Conservation (phyloP, 2,329 filamentous ascomycete genomes). For the Claviceps purpurea region DNA sequence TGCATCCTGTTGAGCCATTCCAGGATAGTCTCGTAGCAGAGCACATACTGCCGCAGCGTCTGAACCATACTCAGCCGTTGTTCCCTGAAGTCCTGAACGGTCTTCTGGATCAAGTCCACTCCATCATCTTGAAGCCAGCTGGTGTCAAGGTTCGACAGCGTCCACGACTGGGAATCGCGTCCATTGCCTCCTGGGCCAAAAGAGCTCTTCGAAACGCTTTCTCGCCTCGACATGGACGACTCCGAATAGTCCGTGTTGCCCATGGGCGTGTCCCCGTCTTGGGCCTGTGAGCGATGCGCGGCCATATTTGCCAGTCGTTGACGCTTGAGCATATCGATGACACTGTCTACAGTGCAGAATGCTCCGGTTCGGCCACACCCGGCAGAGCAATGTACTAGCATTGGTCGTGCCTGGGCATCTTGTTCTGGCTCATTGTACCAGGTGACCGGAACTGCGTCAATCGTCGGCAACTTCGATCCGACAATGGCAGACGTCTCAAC, state of each 20-base stretch:
- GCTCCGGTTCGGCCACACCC: conserved; percentile 92
- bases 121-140: conserved; percentile 58
- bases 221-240: conserved; percentile 16
- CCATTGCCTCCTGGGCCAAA: conserved; percentile 7
- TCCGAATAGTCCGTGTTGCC: conserved; percentile 15
- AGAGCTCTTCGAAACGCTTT: conserved; percentile 10
- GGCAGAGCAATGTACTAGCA: conserved; percentile 90
- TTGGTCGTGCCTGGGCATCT: conserved; percentile 44
- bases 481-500: conserved; percentile 28
- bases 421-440: conserved; percentile 49
- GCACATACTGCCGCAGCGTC: conserved; percentile 79
- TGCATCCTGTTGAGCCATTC: conserved; percentile 61
- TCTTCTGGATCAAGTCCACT: conserved; percentile 69
- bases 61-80: conserved; percentile 96
- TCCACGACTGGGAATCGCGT: conserved; percentile 4
- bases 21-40: conserved; percentile 89
- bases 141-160: conserved; percentile 25
- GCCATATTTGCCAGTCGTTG: conserved; percentile 38
- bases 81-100: conserved; percentile 78
- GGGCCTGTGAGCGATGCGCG: conserved; percentile 9
- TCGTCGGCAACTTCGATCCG: conserved; percentile 15
- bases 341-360: conserved; percentile 91
- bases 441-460: conserved; percentile 22
- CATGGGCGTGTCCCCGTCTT: conserved; percentile 37
- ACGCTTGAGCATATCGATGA: conserved; percentile 93